A percentile compares a stretch with the other conserved stretches of the same genome.
phyloP scores from a whole-genome alignment of 805 yeast species.

The Candida ovalis region DNA sequence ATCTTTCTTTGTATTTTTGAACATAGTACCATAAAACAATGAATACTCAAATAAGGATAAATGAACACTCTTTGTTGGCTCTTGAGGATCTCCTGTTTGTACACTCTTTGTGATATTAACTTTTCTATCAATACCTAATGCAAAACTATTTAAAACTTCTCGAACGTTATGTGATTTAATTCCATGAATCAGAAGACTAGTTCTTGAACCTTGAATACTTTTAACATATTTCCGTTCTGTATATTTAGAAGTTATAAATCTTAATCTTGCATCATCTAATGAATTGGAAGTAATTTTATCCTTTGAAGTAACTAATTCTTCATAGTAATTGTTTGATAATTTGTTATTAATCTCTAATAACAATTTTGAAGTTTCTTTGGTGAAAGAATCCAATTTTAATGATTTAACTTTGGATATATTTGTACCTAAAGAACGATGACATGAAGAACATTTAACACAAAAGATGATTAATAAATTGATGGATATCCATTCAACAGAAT shows the following conservation, averaged over 20 bases:
- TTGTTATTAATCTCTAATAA: slow-evolving; percentile 51
- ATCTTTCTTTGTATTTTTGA: slow-evolving; percentile 10
- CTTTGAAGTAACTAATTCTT: slow-evolving; percentile 31
- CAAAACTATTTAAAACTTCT: slow-evolving; percentile 40
- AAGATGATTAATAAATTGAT: slow-evolving; percentile 66
- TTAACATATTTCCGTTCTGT: slow-evolving; percentile 44
- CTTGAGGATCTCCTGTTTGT: neutral
- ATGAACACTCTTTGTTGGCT: slow-evolving; percentile 8
- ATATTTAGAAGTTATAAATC: slow-evolving; percentile 68
- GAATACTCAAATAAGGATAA: slow-evolving; percentile 48
- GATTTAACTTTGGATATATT: slow-evolving; percentile 78
- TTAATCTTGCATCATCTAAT: slow-evolving; percentile 44
- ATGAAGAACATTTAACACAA: slow-evolving; percentile 83
- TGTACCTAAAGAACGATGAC: slow-evolving; percentile 84
- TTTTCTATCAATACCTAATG: slow-evolving; percentile 46
- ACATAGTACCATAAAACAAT: slow-evolving; percentile 34
- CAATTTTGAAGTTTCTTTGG: slow-evolving; percentile 55
- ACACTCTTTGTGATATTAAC: slow-evolving; percentile 31
- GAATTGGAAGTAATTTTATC: slow-evolving; percentile 33
- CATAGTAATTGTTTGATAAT: slow-evolving; percentile 57
- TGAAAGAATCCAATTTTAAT: slow-evolving; percentile 66
- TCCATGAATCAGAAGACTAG: slow-evolving; percentile 41
- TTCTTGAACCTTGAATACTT: slow-evolving; percentile 6
- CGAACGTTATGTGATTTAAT: slow-evolving; percentile 47
- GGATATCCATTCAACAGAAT: slow-evolving; percentile 83